Evolutionary conservation across 2,329 filamentous ascomycete genomes (phyloP), one percentile per base, ranked within the genome.

Genomic region (Colletotrichum euphorbiae): DNA sequence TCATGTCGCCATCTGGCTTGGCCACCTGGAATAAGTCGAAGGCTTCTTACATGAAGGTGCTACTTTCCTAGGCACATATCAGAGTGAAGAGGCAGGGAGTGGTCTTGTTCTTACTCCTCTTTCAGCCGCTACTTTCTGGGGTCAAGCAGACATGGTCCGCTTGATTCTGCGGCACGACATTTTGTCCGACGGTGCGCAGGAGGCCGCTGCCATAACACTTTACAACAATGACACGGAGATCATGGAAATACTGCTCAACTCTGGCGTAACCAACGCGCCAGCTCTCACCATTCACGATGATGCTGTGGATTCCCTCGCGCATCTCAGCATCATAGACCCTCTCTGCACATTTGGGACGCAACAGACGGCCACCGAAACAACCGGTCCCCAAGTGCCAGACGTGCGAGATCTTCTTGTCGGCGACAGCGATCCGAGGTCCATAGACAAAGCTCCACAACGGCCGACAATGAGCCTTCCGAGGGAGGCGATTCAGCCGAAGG

Each of bases 1-100:
- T 8, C 74, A 72, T 19, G 71, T 76, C 7, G 74, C 76, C 33
- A 77, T 77, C 51, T 71, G 71, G 2, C 71, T 75, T 1, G 76
- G 75, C 1, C 75, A 74, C 24, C 42, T 66, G 7, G 62, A 69
- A 38, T 54, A 60, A 13, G 69, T 43, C 51, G 67, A 19, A 70
- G 72, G 12, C 1, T 63, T 77, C 1, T 46, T 76, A 11, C 48
- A 43, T 1, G 56, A 72, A 3, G 61, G 72, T 9, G 56, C 61
- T 8, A 72, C 63, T 1, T 77, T 77, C 59, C 56, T 72, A 33
- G 75, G 70, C 4, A 28, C 63, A 6, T 56, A 64, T 19, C 28
- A 56, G 13, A 38, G 46, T n/a, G 38, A 67, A 1, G 60, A 61
- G 24, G 6, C 31, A 3, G 56, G 43, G 9, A 51, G 45, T 15